phyloP scores from a whole-genome alignment of 1,284 basidiomycete species.

The Somion occarium region DNA sequence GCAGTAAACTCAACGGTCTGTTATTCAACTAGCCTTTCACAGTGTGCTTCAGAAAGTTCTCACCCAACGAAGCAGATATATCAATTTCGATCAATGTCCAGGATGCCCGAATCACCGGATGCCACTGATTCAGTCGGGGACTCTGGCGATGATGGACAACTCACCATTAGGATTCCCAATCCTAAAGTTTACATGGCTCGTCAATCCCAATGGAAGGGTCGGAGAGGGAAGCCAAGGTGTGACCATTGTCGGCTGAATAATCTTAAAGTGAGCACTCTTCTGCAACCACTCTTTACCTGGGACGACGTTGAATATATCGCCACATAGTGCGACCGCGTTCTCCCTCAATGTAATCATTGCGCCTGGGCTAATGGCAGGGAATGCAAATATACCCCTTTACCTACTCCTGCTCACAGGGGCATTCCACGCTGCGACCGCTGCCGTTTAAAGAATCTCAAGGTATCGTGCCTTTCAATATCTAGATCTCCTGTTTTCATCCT shows the following conservation, averaged over 20 bases:
- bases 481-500: constrained; percentile 7
- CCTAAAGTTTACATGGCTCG: constrained; percentile 34
- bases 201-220: constrained; percentile 67
- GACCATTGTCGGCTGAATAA: constrained; percentile 68
- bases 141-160: constrained; percentile 50
- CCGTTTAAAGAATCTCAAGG: constrained; percentile 61
- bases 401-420: constrained; percentile 68
- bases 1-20: neutral
- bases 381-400: constrained; percentile 67
- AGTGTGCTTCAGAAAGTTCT: neutral
- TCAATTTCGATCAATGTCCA: neutral
- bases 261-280: constrained; percentile 48
- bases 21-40: neutral
- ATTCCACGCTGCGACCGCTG: constrained; percentile 70
- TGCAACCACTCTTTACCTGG: neutral
- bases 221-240: constrained; percentile 66
- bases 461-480: constrained; percentile 24
- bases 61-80: neutral
- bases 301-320: neutral
- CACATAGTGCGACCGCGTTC: constrained; percentile 60
- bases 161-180: constrained; percentile 55
- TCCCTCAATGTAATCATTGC: constrained; percentile 69
- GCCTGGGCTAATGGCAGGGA: constrained; percentile 57
- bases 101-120: constrained; percentile 32
- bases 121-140: constrained; percentile 42